phyloP scores from a whole-genome alignment of 768 basidiomycete genomes.

The Leccinum ochraceum region DNA sequence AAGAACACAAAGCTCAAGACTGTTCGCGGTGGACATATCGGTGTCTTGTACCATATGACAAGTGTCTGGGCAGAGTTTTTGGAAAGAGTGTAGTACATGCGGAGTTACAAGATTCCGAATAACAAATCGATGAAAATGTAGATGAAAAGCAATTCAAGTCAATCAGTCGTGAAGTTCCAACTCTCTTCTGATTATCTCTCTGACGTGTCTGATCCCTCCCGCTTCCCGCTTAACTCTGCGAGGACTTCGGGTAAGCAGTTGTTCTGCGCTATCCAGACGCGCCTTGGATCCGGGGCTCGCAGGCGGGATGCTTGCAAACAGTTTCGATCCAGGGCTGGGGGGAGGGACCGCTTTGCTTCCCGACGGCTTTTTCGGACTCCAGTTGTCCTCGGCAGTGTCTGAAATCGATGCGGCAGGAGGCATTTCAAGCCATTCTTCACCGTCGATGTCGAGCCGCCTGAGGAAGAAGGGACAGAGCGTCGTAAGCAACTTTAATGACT shows the following conservation, averaged over 20 bases:
- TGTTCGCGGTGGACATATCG: constrained; percentile 52
- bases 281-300: constrained; percentile 51
- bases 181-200: constrained; percentile 80
- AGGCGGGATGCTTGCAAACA: constrained; percentile 30
- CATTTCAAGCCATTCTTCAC: constrained; percentile 56
- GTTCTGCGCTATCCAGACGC: constrained; percentile 60
- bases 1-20: constrained; percentile 42
- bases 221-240: constrained; percentile 67
- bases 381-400: constrained; percentile 18
- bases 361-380: constrained; percentile 41
- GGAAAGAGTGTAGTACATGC: constrained; percentile 1
- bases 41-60: constrained; percentile 45
- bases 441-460: constrained; percentile 57
- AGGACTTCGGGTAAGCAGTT: constrained; percentile 69
- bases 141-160: constrained; percentile 29
- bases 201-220: constrained; percentile 75
- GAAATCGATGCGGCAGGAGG: constrained; percentile 30
- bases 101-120: constrained; percentile 20
- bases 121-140: constrained; percentile 31
- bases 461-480: constrained; percentile 82
- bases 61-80: constrained; percentile 44
- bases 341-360: constrained; percentile 27
- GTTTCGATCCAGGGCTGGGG: constrained; percentile 42
- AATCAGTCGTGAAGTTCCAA: constrained; percentile 64
- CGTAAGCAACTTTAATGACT: constrained; percentile 67